These are phyloP conservation scores for Eimeria maxima DNA, from an alignment of 169 alveolate genomes.

Conservation along the genomic window DNA sequence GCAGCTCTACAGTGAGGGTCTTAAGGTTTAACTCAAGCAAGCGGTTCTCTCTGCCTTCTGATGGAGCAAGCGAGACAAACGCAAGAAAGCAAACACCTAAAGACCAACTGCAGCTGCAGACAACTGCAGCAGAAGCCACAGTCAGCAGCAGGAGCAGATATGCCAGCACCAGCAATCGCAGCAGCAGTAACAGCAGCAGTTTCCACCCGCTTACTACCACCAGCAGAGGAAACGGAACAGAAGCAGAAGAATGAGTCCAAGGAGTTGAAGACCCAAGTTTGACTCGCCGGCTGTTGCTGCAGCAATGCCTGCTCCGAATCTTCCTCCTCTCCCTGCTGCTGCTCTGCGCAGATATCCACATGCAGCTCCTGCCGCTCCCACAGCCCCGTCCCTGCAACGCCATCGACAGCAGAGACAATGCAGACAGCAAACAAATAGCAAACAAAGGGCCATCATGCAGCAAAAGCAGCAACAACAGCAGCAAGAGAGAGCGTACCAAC, in stretches of 20 bases:
- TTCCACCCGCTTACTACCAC: not conserved
- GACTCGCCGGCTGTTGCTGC: not conserved
- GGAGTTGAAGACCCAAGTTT: not conserved
- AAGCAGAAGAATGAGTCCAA: not conserved
- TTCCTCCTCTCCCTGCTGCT: constrained; percentile 9
- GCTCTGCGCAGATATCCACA: not conserved
- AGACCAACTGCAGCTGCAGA: not conserved
- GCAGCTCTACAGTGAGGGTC: not conserved
- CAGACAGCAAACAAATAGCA: not conserved
- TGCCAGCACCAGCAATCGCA: too few relatives aligned
- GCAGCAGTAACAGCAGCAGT: too few relatives aligned
- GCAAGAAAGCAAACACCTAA: not conserved
- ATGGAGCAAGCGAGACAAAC: not conserved
- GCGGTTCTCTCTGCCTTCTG: not conserved
- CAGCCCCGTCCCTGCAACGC: not conserved
- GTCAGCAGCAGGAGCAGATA: not conserved
- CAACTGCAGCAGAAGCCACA: not conserved
- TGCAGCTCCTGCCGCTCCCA: constrained; percentile 32
- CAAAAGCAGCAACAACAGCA: not conserved
- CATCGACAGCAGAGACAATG: not conserved
- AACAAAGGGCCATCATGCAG: not conserved
- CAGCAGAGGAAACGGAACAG: not conserved
- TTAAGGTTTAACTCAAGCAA: not conserved
- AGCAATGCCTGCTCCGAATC: not conserved
- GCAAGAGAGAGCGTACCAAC: not conserved